Base-by-base conservation (phyloP, 75 land plant genomes). In the Pinus albicaulis region DNA sequence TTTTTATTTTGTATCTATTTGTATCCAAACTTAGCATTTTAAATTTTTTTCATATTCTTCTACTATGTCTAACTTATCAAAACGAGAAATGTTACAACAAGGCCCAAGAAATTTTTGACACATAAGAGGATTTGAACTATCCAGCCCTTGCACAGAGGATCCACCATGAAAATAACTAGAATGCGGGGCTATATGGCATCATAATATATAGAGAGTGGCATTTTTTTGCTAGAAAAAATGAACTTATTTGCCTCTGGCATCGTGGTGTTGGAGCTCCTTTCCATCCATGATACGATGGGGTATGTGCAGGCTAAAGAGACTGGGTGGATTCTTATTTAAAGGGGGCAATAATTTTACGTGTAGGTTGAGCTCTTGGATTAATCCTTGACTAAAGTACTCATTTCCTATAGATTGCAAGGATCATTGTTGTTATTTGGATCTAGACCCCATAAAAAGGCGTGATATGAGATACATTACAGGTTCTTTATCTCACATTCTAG, bases 131-230 rank as follows among this genome's bases (percentile, higher is more conserved):
- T n/a, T n/a, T n/a, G n/a, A n/a, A n/a, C n/a, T n/a, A n/a, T n/a
- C n/a, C n/a, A n/a, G n/a, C n/a, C n/a, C n/a, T n/a, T n/a, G n/a
- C n/a, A n/a, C n/a, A n/a, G n/a, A n/a, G n/a, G n/a, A n/a, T n/a
- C n/a, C n/a, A n/a, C n/a, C n/a, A n/a, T n/a, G n/a, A n/a, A n/a
- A n/a, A n/a, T n/a, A n/a, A n/a, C n/a, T n/a, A n/a, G n/a, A n/a
- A n/a, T n/a, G n/a, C n/a, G n/a, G n/a, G 87, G 87, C n/a, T 85
- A 85, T 74, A 85, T 85, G 87, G 72, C 87, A 15, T 84, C 87
- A 25, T 84, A 85, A 74, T 82, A 81, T 62, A 2, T 55, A 22
- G 22, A 36, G 15, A 61, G 34, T 24, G 87, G 87, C 0, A 36
- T 59, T 7, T 36, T 78, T 59, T 78, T 77, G 8, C 74, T n/a